A percentile compares a stretch with the other conserved stretches of the same genome.
Evolutionary conservation across 345 rosid genomes (phyloP).

Genomic region (Boechera stricta): DNA sequence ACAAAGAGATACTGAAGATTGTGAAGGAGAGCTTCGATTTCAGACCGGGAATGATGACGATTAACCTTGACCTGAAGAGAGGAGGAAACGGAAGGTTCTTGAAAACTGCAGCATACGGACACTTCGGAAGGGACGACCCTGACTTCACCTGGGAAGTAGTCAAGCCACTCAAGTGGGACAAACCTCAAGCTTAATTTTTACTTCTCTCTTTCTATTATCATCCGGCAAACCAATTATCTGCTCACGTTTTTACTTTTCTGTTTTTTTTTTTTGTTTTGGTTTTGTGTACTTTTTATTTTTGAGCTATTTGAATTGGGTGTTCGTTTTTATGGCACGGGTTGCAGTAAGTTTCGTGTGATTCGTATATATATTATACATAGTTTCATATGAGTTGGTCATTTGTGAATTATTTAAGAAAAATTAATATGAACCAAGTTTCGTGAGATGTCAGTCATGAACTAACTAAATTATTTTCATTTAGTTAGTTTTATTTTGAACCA

Average conservation of each 20-base stretch:
- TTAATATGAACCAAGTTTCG: neutral
- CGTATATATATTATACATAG: neutral
- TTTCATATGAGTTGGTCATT: too few relatives aligned
- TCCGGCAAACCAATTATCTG: slow-evolving; percentile 10
- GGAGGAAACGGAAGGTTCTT: slow-evolving; percentile 45
- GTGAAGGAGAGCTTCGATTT: slow-evolving; percentile 44
- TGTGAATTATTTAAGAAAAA: neutral
- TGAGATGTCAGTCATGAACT: neutral
- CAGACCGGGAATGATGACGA: slow-evolving; percentile 48
- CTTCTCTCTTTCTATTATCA: slow-evolving; percentile 3
- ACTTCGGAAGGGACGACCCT: slow-evolving; percentile 48
- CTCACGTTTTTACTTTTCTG: neutral
- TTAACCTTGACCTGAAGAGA: slow-evolving; percentile 45
- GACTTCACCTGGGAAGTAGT: slow-evolving; percentile 48
- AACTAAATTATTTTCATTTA: neutral
- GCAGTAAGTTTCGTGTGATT: neutral
- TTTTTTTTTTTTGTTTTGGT: neutral
- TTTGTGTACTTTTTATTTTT: too few relatives aligned
- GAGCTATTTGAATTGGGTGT: too few relatives aligned
- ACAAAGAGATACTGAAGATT: slow-evolving; percentile 46
- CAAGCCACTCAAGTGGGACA: slow-evolving; percentile 47
- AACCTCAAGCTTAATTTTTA: slow-evolving; percentile 37
- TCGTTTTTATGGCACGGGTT: neutral
- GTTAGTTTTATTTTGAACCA: neutral
- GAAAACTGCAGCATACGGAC: slow-evolving; percentile 46